These are phyloP conservation scores for Cryptosporidium ubiquitum DNA, from an alignment of 169 alveolate genomes.

Conservation along the genomic window DNA sequence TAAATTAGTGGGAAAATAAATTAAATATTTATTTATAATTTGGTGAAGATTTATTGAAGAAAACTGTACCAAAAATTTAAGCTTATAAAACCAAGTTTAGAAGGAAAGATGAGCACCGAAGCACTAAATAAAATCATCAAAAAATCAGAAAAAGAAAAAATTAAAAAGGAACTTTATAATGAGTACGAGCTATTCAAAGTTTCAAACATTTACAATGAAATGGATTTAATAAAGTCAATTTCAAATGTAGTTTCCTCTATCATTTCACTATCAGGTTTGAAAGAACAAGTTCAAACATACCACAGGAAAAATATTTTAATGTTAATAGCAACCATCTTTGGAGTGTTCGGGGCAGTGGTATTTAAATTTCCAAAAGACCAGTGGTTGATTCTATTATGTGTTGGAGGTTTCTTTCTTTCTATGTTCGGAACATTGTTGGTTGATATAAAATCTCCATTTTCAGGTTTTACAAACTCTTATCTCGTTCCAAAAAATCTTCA, in stretches of 20 bases:
- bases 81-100: background rate
- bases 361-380: slow-evolving; percentile 41
- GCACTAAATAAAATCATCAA: slow-evolving; percentile 14
- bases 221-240: slow-evolving; percentile 1
- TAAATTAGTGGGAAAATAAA: background rate
- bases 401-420: slow-evolving; percentile 34
- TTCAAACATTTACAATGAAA: slow-evolving; percentile 50
- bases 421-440: slow-evolving; percentile 33
- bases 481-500: slow-evolving; percentile 1
- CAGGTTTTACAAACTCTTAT: slow-evolving; percentile 35
- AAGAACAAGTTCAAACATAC: slow-evolving; percentile 52
- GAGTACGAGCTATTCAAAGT: slow-evolving; percentile 32
- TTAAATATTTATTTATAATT: too few species aligned
- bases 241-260: slow-evolving; percentile 37
- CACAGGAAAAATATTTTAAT: slow-evolving; percentile 52
- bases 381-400: slow-evolving; percentile 29
- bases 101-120: background rate
- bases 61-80: background rate
- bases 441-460: slow-evolving; percentile 31
- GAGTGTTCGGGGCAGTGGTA: slow-evolving; percentile 36
- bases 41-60: background rate
- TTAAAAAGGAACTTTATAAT: slow-evolving; percentile 14
- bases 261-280: slow-evolving; percentile 20
- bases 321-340: slow-evolving; percentile 56
- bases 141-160: slow-evolving; percentile 38